Base-by-base conservation (phyloP, 2,329 filamentous ascomycete genomes). In the Aureobasidium namibiae region DNA sequence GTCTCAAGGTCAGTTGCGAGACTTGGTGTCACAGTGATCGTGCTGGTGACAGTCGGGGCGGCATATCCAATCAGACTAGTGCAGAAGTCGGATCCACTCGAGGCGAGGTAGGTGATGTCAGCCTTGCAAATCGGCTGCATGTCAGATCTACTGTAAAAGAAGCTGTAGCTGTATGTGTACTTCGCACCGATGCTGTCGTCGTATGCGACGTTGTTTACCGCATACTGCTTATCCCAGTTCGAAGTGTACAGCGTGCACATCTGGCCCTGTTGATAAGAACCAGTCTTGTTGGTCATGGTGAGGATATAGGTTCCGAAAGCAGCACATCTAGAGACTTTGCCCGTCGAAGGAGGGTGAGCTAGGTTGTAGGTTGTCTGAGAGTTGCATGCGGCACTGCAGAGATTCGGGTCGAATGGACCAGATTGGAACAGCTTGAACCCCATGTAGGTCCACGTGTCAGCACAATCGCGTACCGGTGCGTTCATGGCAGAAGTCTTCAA, bases 401-500 rank as follows among this genome's bases (percentile, higher is more conserved):
- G 63, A n/a, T 61, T 46, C 21, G 66, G 61, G 56, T 72, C 66
- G 56, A 69, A 71, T 18, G 66, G 66, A 14, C 65, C 65, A 36
- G 61, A 60, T 31, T 68, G 67, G 61, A 68, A 68, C 24, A 62
- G 53, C 49, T 64, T 66, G 34, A 60, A 56, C 29, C 67, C 67
- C 59, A 71, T 65, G 61, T 66, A 67, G 13, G 66, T 67, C 53
- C 65, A 62, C 4, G 50, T 42, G 33, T 65, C 65, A 14, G 66
- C 57, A 61, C 64, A 64, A 62, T 67, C 65, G 33, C 36, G 36
- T 4, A 54, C 62, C 6, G 65, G 66, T 10, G 66, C 66, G 38
- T 64, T 62, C n/a, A 71, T 68, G 14, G 67, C 64, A n/a, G 61
- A 63, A 24, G 61, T 63, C 18, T 49, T 56, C 11, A 66, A 60